A percentile compares a stretch with the other conserved stretches of the same genome.
Evolutionary conservation across 176 grass and related monocot species (phyloP).

Genomic region (Oryza glumipatula): DNA sequence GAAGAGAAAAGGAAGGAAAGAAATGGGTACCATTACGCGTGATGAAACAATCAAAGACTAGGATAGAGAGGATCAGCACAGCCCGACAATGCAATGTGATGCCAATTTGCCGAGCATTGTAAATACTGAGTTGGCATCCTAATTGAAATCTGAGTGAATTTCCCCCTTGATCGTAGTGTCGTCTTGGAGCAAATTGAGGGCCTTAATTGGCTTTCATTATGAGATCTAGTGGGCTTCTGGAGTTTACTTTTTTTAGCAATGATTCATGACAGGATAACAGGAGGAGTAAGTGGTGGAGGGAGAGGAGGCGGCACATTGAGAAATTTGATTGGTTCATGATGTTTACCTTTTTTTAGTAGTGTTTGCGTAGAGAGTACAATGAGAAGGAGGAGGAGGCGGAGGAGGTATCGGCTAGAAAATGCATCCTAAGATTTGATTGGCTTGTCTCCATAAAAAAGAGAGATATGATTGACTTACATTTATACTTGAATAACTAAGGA

Average conservation of each 20-base stretch:
- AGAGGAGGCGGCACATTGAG: not conserved
- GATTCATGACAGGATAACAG: not conserved
- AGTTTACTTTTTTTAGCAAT: slow-evolving; percentile 32
- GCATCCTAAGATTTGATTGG: not conserved
- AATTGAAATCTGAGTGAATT: not conserved
- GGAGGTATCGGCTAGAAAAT: not conserved
- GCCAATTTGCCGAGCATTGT: not conserved
- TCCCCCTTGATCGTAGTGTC: not conserved
- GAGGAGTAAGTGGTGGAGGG: not conserved
- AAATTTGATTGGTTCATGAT: not conserved
- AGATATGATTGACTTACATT: not conserved
- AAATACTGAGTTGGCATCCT: not conserved
- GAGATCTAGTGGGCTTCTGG: not conserved
- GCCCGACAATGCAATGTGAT: not conserved
- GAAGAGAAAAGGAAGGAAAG: no score
- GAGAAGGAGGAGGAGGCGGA: no score
- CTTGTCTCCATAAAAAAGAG: not conserved
- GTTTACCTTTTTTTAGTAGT: not conserved
- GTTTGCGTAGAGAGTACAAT: not conserved
- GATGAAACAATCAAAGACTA: not conserved
- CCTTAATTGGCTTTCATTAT: not conserved
- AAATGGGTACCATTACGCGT: not conserved
- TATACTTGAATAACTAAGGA: not conserved
- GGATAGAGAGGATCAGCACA: not conserved
- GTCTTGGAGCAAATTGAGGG: not conserved